Base-by-base conservation (phyloP, 192 early-diverging fungal species). In the Coemansia sp. region DNA sequence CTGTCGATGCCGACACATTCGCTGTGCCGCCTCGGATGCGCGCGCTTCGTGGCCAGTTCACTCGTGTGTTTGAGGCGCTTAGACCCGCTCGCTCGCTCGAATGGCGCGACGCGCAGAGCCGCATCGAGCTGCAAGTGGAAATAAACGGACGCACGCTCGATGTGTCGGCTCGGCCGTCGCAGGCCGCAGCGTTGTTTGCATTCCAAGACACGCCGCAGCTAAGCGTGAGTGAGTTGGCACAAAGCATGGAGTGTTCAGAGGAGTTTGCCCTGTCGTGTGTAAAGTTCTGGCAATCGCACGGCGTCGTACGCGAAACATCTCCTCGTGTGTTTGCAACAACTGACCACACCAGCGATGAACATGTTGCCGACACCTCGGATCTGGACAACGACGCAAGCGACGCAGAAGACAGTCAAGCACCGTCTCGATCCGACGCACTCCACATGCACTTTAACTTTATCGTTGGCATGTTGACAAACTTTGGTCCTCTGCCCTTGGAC, bases 81-180 rank as follows among this genome's bases (percentile, higher is more conserved):
- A 87, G 84, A 57, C 85, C 88, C 0, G 84, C 83, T 10, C 72
- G 89, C 9, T 84, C 81, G n/a, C 71, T 91, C 21, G 74, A 75
- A 14, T 81, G 88, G 75, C 66, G 85, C 14, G 66, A 82, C 22
- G 54, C 82, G 7, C 51, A 84, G 38, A 87, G 88, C 2, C 57
- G 68, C 26, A 85, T 90, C 1, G 68, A 83, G 0, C 44, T 91
- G 15, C 75, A 73, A 2, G 50, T 91, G 4, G 83, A 87, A 65
- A 47, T 90, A 22, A 68, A 64, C 4, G 86, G 84, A 51, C 68
- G 85, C 7, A 54, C 70, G 3, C 7, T 89, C 4, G 48, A 80
- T 12, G 42, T 87, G 17, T 57, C 68, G 10, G 87, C 84, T 5
- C 67, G 65, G 2, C 87, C 88, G 0, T 48, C 83, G 2, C 80